A percentile compares a stretch with the other conserved stretches of the same genome.
Evolutionary conservation across 768 basidiomycete species (phyloP).

Genomic region (Glaciozyma antarctica): DNA sequence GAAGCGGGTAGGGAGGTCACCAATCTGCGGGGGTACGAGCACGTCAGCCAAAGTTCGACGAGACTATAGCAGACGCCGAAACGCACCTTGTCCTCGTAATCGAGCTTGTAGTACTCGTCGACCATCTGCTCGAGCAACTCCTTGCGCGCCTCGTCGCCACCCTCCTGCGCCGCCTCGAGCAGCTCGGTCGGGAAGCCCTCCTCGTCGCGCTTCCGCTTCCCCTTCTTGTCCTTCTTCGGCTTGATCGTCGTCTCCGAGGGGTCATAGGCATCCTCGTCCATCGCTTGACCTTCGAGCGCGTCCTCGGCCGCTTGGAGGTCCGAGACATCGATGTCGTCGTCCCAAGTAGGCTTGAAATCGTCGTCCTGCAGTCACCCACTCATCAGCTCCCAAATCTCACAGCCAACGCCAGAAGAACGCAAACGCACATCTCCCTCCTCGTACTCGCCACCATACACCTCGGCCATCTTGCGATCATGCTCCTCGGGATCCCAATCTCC

Average conservation of each 20-base stretch:
- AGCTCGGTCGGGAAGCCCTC: slow-evolving; percentile 28
- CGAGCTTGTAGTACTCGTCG: slow-evolving; percentile 79
- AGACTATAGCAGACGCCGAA: not conserved
- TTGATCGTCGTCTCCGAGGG: not conserved
- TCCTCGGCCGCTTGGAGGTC: slow-evolving; percentile 49
- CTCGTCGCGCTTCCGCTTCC: slow-evolving; percentile 26
- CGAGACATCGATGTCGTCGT: slow-evolving; percentile 76
- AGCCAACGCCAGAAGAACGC: not conserved
- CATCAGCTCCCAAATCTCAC: not conserved
- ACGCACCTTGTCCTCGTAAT: slow-evolving; percentile 90
- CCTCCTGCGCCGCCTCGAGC: slow-evolving; percentile 34
- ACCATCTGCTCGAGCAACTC: slow-evolving; percentile 73
- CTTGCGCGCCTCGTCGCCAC: slow-evolving; percentile 62
- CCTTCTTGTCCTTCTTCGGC: slow-evolving; percentile 36
- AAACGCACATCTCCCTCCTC: slow-evolving; percentile 39
- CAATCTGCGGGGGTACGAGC: slow-evolving; percentile 52
- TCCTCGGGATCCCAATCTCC: slow-evolving; percentile 83
- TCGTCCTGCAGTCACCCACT: slow-evolving; percentile 37
- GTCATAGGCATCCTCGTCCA: slow-evolving; percentile 40
- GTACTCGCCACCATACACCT: slow-evolving; percentile 53
- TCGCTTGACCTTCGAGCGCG: slow-evolving; percentile 31
- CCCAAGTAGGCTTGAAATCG: slow-evolving; percentile 74
- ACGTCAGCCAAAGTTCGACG: not conserved
- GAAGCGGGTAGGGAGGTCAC: slow-evolving; percentile 83
- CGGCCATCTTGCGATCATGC: slow-evolving; percentile 74